These are phyloP conservation scores for Diaporthe helianthi DNA, from an alignment of 2,329 filamentous ascomycete species.

Conservation along the genomic window DNA sequence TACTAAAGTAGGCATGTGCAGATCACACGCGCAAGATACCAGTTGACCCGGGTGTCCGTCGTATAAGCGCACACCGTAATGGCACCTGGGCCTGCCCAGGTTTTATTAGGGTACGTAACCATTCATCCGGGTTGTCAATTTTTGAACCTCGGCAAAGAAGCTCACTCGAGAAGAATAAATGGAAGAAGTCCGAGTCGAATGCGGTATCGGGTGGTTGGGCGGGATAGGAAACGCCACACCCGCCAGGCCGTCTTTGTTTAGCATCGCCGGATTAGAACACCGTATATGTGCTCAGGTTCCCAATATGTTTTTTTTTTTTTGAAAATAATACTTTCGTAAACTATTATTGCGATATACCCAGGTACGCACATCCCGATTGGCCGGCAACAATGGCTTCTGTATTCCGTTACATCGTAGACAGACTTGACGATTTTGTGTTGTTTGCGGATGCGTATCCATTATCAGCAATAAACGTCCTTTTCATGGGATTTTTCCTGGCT, in stretches of 20 bases:
- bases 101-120: neutral
- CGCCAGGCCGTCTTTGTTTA: neutral
- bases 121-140: neutral
- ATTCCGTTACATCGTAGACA: neutral
- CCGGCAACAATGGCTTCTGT: neutral
- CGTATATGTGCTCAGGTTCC: neutral
- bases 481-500: neutral
- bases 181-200: neutral
- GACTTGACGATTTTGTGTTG: neutral
- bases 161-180: rapidly evolving
- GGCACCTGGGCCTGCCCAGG: neutral
- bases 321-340: neutral
- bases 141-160: too few species aligned
- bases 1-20: too few species aligned
- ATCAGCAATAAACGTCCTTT: neutral
- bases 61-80: too few species aligned
- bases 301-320: too few species aligned
- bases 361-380: neutral
- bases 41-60: neutral
- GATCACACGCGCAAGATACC: too few species aligned
- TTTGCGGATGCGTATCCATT: neutral
- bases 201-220: neutral
- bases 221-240: neutral
- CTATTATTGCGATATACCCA: too few species aligned
- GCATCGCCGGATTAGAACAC: neutral